Base-by-base conservation (phyloP, 1,284 basidiomycete genomes). In the Cryptococcus sp. region DNA sequence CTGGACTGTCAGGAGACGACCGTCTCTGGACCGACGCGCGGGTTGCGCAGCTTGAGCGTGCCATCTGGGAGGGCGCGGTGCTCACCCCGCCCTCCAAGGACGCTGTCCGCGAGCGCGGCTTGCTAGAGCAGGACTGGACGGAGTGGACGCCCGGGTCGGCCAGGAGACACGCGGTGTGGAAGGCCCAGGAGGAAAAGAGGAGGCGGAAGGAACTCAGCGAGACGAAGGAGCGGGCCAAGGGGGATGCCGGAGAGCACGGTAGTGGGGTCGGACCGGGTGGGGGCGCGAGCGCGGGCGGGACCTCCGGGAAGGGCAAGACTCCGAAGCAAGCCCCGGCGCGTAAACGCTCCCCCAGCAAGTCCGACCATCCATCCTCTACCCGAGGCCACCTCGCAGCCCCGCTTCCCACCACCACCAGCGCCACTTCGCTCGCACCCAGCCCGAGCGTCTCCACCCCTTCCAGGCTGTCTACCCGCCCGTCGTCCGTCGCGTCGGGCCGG, bases 371-470 rank as follows among this genome's bases (percentile, higher is more conserved):
- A 5, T 4, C 28, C 28, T 9, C 28, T 5, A 33, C 28, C 5
- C 28, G 28, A 33, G 28, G 28, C 28, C 28, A 9, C 28, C 28
- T 33, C 28, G 28, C 28, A 4, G 28, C 9, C 28, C 28, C 28
- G 28, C 28, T 9, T 9, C 5, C 9, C 28, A 33, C 28, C 9
- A 33, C 28, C 28, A 33, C 28, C 28, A 33, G 28, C 28, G 28
- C 5, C 28, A 33, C 5, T 9, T 9, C 28, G 11, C 24, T 47
- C 23, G 5, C 18, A 4, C 18, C 48, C 20, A 37, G 16, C 12
- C 39, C 48, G 33, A 11, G 35, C 13, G 23, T 1, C 82, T 83
- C 2, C 83, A 82, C 81, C 80, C 84, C 13, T 87, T 86, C 0
- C 1, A 52, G 42, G 28, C n/a, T 36, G 15, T 45, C 24, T 16